Evolutionary conservation across 2,329 filamentous ascomycete genomes (phyloP).

Genomic region (Monilinia fructigena): DNA sequence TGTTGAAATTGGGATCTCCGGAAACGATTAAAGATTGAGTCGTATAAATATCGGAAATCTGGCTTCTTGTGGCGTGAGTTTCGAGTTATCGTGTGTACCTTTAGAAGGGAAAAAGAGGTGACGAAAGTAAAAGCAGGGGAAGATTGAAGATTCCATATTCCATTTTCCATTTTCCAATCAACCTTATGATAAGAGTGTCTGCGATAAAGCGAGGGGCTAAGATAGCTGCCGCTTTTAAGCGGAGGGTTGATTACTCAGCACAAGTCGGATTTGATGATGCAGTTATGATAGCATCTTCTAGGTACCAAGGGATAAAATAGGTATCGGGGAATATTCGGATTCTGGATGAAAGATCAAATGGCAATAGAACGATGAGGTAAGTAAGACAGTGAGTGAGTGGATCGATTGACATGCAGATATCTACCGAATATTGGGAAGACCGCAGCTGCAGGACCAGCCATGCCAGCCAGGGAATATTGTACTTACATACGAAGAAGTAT

Average conservation of each 20-base stretch:
- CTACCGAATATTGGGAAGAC: too few relatives aligned
- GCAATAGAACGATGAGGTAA: too few relatives aligned
- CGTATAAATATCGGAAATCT: not conserved
- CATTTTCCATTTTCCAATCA: too few relatives aligned
- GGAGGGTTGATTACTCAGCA: not conserved
- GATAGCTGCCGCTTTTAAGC: not conserved
- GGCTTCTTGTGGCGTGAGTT: not conserved
- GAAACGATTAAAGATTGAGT: not conserved
- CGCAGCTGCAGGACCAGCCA: too few relatives aligned
- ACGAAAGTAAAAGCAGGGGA: not conserved
- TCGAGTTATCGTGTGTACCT: not conserved
- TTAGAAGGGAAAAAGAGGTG: not conserved
- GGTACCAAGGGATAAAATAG: too few relatives aligned
- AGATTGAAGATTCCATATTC: not conserved
- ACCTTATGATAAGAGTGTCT: conserved; percentile 3
- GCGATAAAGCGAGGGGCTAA: conserved; percentile 12
- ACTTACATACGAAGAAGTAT: too few relatives aligned
- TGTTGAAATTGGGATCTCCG: not conserved
- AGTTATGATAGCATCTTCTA: too few relatives aligned
- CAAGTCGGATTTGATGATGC: not conserved
- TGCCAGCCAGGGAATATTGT: too few relatives aligned
- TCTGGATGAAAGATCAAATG: too few relatives aligned
- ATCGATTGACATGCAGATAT: too few relatives aligned
- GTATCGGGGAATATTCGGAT: too few relatives aligned
- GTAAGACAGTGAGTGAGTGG: too few relatives aligned